Percentiles rank a stretch among this genome's conserved stretches.
Evolutionary conservation across 495 filamentous ascomycete species (phyloP).

Genomic region (Penicillium salamii): DNA sequence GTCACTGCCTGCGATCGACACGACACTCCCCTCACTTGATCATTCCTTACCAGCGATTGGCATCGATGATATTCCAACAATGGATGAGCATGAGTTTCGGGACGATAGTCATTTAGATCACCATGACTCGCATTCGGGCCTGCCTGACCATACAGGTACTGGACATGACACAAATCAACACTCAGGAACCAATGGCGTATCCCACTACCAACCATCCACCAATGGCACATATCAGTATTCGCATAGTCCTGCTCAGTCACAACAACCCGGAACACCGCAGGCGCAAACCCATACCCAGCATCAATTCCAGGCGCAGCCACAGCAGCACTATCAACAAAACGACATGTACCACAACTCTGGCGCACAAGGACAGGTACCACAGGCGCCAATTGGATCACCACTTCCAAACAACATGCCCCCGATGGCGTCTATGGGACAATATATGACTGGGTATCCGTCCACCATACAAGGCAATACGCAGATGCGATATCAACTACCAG

Average conservation of each 20-base stretch:
- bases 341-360: slow-evolving; percentile 39
- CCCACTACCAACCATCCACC: slow-evolving; percentile 23
- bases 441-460: slow-evolving; percentile 43
- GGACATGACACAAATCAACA: slow-evolving; percentile 35
- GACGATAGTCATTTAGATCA: slow-evolving; percentile 17
- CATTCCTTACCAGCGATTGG: slow-evolving; percentile 37
- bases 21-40: slow-evolving; percentile 33
- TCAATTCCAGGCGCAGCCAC: slow-evolving; percentile 31
- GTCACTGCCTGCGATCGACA: slow-evolving; percentile 40
- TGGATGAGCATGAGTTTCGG: slow-evolving; percentile 25
- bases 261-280: slow-evolving; percentile 23
- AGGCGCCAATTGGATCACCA: slow-evolving; percentile 46
- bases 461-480: slow-evolving; percentile 39
- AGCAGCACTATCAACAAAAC: slow-evolving; percentile 31
- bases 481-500: slow-evolving; percentile 42
- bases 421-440: slow-evolving; percentile 45
- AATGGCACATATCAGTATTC: slow-evolving; percentile 34
- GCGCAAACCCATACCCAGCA: slow-evolving; percentile 21
- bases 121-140: slow-evolving; percentile 16
- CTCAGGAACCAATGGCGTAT: slow-evolving; percentile 19
- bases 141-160: slow-evolving; percentile 25
- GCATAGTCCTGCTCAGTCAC: slow-evolving; percentile 18
- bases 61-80: slow-evolving; percentile 30
- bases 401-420: slow-evolving; percentile 35
- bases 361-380: slow-evolving; percentile 36